Evolutionary conservation across 1,284 basidiomycete genomes (phyloP), one percentile per base, ranked within the genome.

Genomic region (Cerioporus squamosus): DNA sequence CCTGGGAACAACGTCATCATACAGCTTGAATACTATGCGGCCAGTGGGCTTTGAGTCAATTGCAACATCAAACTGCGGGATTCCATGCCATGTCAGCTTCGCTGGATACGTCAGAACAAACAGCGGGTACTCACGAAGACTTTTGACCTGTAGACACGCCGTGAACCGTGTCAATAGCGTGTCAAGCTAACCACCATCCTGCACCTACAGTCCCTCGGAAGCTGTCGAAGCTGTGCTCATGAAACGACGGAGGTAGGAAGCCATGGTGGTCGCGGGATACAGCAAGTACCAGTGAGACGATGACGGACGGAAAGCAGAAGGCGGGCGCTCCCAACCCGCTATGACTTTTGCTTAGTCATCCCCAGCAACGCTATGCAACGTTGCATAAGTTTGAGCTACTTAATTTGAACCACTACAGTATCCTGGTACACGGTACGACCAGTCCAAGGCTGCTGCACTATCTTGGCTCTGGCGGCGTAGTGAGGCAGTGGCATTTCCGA

Each of bases 1-100:
- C 72, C 79, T 85, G 22, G 88, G 90, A 7, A 87, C 86, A 7
- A 79, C 75, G 40, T 87, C 83, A 68, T 91, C 88, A 70, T 80
- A 90, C 20, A 91, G 80, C 68, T 86, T 81, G 79, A 91, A 89
- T 7, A 85, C 77, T 71, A 98, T 89, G 24, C 93, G 84, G 0
- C 94, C 93, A 0, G 84, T 78, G 0, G 86, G 82, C 53, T 85
- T 77, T 17, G 80, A 77, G 72, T 87, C 85, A 68, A 97, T 91
- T 9, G 85, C 78, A 66, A 95, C 79, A 70, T 97, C 93, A 70
- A 97, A 96, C 88, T 91, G 62, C n/a, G 29, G 20, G 49, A n/a
- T 36, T 22, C 42, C 73, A 72, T 9, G 29, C 45, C 23, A 23
- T n/a, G n/a, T 42, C 4, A 51, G 23, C 5, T 10, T 29, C 15